phyloP scores from a whole-genome alignment of 305 asterid species.

The Fraxinus floribunda region DNA sequence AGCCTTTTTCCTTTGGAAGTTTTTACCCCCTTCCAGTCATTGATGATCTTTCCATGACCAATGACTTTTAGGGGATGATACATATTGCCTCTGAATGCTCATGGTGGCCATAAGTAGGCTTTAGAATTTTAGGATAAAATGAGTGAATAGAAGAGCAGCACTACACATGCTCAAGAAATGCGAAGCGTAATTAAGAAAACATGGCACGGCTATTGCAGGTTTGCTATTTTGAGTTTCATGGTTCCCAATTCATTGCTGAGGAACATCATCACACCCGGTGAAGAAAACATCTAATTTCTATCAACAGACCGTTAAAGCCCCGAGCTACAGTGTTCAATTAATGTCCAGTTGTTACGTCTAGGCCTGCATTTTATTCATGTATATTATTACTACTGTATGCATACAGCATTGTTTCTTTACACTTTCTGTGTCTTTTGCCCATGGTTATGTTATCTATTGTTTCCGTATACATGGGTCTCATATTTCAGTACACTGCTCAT shows the following conservation, averaged over 20 bases:
- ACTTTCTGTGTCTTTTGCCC: not conserved
- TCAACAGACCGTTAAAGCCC: not conserved
- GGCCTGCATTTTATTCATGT: not conserved
- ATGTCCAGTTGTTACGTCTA: not conserved
- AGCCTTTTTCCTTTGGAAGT: not conserved
- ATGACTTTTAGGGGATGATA: not conserved
- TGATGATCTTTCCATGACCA: not conserved
- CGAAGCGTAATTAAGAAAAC: not conserved
- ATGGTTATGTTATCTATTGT: conserved; percentile 1
- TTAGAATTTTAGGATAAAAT: not conserved
- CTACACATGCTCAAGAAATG: not conserved
- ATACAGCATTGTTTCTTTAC: not conserved
- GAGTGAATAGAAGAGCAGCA: not conserved
- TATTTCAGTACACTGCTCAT: conserved; percentile 19
- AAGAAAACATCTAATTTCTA: not conserved
- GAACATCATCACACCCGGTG: not conserved
- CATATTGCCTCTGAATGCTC: not conserved
- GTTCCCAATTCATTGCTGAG: not conserved
- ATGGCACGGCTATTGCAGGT: not conserved
- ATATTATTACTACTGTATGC: not conserved
- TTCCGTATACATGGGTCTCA: conserved; percentile 8
- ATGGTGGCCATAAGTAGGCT: not conserved
- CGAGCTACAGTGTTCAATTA: not conserved
- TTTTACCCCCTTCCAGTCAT: not conserved
- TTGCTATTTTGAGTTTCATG: not conserved